Conservation (phyloP, 75 land plant genomes). For the Cryptomeria japonica region DNA sequence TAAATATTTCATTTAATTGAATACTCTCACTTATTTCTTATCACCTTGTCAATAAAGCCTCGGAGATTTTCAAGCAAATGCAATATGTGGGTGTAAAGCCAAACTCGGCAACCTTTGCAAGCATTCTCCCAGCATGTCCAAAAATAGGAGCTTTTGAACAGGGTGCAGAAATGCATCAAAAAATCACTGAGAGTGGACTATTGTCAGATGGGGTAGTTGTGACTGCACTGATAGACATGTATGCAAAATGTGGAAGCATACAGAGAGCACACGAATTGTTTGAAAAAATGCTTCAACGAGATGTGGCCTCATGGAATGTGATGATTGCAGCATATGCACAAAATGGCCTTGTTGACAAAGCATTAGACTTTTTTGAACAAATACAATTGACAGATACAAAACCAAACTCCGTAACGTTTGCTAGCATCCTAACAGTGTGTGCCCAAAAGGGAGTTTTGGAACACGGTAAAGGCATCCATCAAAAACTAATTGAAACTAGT, state of each 20-base stretch:
- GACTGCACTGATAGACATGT: not conserved
- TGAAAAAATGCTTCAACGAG: conserved; percentile 22
- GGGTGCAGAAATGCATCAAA: too few species aligned
- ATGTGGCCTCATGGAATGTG: conserved; percentile 17
- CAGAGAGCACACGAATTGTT: conserved; percentile 20
- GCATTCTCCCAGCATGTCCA: conserved; percentile 32
- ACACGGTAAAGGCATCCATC: conserved; percentile 15
- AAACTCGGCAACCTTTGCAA: conserved; percentile 25
- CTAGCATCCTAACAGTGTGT: conserved; percentile 10
- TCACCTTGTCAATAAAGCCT: not conserved
- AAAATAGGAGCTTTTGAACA: too few species aligned
- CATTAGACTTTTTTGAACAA: not conserved
- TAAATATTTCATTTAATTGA: too few species aligned
- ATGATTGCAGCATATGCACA: conserved; percentile 17
- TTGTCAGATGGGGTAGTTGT: too few species aligned
- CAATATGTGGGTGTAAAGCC: not conserved
- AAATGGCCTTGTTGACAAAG: conserved; percentile 12
- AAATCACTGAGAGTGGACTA: too few species aligned
- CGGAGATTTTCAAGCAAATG: not conserved
- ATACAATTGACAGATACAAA: conserved; percentile 5
- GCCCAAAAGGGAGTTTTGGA: not conserved
- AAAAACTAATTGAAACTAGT: not conserved
- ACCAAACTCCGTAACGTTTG: conserved; percentile 12
- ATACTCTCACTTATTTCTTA: too few species aligned
- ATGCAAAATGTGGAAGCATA: conserved; percentile 7